These are phyloP conservation scores for Lonicera japonica DNA, from an alignment of 129 eudicot species.

Conservation along the genomic window DNA sequence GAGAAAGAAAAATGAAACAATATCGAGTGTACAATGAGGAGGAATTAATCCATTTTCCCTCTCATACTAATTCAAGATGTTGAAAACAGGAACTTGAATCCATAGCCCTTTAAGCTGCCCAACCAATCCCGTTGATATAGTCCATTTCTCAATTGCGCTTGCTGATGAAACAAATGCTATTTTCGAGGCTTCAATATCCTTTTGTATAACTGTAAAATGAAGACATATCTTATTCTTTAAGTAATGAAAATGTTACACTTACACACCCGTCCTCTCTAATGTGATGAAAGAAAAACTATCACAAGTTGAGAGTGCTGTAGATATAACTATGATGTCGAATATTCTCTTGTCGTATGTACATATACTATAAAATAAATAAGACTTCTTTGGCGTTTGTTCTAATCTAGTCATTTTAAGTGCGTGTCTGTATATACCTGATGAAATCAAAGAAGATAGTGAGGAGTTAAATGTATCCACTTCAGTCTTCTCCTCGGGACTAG, in stretches of 20 bases:
- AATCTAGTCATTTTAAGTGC: too few relatives aligned
- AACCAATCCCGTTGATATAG: slow-evolving; percentile 57
- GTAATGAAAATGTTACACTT: neutral
- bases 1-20: slow-evolving; percentile 1
- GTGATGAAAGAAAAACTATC: neutral
- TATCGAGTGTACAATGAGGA: neutral
- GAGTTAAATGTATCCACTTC: slow-evolving; percentile 61
- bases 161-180: slow-evolving; percentile 87
- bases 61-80: slow-evolving; percentile 10
- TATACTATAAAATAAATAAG: neutral
- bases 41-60: slow-evolving; percentile 9
- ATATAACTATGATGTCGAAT: neutral
- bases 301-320: neutral
- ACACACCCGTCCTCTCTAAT: neutral
- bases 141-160: slow-evolving; percentile 89
- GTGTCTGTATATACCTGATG: slow-evolving; percentile 47
- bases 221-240: neutral
- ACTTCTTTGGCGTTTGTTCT: too few relatives aligned
- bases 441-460: slow-evolving; percentile 63
- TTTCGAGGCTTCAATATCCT: slow-evolving; percentile 70
- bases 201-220: slow-evolving; percentile 49
- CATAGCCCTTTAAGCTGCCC: slow-evolving; percentile 91
- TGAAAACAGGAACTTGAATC: slow-evolving; percentile 14
- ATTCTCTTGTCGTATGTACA: neutral
- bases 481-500: slow-evolving; percentile 68